These are phyloP conservation scores for Tuber borchii DNA, from an alignment of 495 filamentous ascomycete genomes.

Conservation along the genomic window DNA sequence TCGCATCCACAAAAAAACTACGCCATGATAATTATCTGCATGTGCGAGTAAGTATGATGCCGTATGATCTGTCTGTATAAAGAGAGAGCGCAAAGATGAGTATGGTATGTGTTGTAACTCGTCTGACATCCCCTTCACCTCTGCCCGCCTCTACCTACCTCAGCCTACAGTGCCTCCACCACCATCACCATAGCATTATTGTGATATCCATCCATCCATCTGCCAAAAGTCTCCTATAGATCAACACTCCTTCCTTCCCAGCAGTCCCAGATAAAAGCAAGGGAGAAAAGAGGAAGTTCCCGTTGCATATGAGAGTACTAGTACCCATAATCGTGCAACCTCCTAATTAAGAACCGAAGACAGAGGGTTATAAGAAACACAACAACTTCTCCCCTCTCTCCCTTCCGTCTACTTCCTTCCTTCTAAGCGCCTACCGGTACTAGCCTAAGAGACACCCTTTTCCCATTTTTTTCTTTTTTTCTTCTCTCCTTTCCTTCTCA, in stretches of 20 bases:
- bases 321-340: neutral
- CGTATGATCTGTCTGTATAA: neutral
- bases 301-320: neutral
- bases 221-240: neutral
- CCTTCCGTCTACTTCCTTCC: neutral
- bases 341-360: neutral
- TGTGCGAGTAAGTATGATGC: neutral
- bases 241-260: neutral
- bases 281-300: neutral
- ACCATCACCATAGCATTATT: neutral
- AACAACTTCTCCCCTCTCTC: neutral
- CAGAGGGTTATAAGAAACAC: neutral
- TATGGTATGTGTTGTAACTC: neutral
- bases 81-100: neutral
- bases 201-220: neutral
- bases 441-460: slow-evolving; percentile 32
- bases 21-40: neutral
- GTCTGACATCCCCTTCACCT: neutral
- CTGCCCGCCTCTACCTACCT: neutral
- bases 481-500: slow-evolving; percentile 26
- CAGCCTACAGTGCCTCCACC: neutral
- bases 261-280: neutral
- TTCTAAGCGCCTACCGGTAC: neutral
- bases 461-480: slow-evolving; percentile 37
- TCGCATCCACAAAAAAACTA: neutral